phyloP scores from a whole-genome alignment of 2,329 filamentous ascomycete species.

The Ramularia endophylla region DNA sequence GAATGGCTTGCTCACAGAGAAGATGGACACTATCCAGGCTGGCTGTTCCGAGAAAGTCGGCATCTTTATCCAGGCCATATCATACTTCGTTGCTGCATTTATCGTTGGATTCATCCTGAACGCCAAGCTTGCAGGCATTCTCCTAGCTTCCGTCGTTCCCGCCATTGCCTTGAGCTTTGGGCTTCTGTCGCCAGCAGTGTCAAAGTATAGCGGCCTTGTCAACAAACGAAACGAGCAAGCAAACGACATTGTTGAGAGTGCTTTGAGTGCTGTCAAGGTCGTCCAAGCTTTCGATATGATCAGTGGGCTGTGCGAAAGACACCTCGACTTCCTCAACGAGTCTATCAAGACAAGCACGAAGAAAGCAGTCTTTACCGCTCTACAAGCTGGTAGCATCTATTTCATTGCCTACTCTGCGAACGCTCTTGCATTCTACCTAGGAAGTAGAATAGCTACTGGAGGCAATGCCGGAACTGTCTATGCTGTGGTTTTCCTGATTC shows the following conservation, averaged over 20 bases:
- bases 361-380: slow-evolving; percentile 36
- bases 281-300: slow-evolving; percentile 45
- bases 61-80: slow-evolving; percentile 41
- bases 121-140: slow-evolving; percentile 37
- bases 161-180: slow-evolving; percentile 41
- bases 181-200: slow-evolving; percentile 37
- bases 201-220: slow-evolving; percentile 36
- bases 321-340: slow-evolving; percentile 30
- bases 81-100: slow-evolving; percentile 42
- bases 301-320: slow-evolving; percentile 35
- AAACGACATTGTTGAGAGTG: slow-evolving; percentile 40
- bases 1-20: slow-evolving; percentile 40
- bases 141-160: slow-evolving; percentile 44
- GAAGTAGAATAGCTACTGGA: slow-evolving; percentile 26
- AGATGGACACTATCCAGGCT: slow-evolving; percentile 41
- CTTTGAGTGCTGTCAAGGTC: slow-evolving; percentile 41
- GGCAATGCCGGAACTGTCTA: slow-evolving; percentile 49
- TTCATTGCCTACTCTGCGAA: slow-evolving; percentile 43
- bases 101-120: slow-evolving; percentile 42
- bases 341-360: slow-evolving; percentile 34
- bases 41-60: slow-evolving; percentile 45
- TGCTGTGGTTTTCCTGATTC: slow-evolving; percentile 58
- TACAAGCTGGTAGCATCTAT: slow-evolving; percentile 40
- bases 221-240: slow-evolving; percentile 37
- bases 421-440: slow-evolving; percentile 43